phyloP scores from a whole-genome alignment of 441 rosid genomes.

The Corymbia calophylla region DNA sequence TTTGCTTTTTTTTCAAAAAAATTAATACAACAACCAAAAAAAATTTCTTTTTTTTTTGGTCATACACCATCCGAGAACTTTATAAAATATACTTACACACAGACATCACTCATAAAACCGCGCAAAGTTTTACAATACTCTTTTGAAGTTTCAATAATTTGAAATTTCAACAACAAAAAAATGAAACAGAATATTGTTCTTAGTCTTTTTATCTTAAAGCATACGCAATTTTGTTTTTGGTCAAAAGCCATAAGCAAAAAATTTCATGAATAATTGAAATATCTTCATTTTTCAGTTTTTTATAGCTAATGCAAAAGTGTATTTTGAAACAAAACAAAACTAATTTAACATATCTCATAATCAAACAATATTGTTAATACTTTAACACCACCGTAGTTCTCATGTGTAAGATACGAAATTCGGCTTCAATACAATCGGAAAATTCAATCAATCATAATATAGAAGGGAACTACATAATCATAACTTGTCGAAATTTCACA shows the following conservation, averaged over 20 bases:
- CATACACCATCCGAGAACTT: neutral
- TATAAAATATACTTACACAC: neutral
- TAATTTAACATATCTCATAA: neutral
- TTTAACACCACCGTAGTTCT: neutral
- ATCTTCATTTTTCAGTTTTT: neutral
- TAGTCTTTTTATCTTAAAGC: neutral
- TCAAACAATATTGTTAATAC: neutral
- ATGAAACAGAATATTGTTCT: neutral
- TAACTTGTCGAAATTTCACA: neutral
- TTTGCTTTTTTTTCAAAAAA: neutral
- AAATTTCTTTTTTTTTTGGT: neutral
- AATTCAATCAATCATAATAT: neutral
- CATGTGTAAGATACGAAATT: neutral
- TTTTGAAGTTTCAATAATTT: neutral
- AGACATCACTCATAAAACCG: neutral
- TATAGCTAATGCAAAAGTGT: too few relatives aligned
- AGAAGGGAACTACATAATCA: neutral
- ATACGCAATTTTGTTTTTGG: too few relatives aligned
- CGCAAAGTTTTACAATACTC: neutral
- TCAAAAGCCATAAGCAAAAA: neutral
- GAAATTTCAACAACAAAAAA: neutral
- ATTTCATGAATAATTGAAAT: neutral
- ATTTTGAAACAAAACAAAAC: neutral
- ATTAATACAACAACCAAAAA: neutral
- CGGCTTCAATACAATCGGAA: neutral